Evolutionary conservation across 306 rosid species (phyloP), one percentile per base, ranked within the genome.

Genomic region (Lablab purpureus): DNA sequence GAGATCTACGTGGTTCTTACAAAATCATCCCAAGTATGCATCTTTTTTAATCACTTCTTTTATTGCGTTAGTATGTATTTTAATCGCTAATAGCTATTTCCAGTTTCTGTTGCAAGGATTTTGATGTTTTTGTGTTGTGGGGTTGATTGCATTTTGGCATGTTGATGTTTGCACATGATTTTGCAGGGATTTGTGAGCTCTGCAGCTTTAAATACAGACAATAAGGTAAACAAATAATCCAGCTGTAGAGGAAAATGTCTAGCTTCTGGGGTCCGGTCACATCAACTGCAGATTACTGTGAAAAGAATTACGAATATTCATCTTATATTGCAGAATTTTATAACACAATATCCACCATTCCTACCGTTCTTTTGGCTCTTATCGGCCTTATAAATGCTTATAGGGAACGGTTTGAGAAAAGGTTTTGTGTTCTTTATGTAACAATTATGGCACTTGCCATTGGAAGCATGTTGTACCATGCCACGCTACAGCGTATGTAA

Each of bases 231-330:
- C 32, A 45, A 45, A 81, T 56, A 62, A 17, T 58, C 62, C 6
- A 30, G 66, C 58, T 67, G 81, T 54, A 73, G 43, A 80, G 83
- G 82, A 82, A 75, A 85, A 93, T 93, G 98, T 84, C 94, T 37
- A 93, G 92, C 83, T 93, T 93, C 80, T 91, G 98, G 98, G 98
- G 98, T 87, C 98, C 93, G 66, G 93, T 93, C 46, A 93, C 99
- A 15, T 89, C 99, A 55, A 89, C 97, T 4, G 90, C 68, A 3
- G 97, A 91, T 76, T 90, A 89, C 78, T 94, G 99, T 19, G 99
- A 94, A 90, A 82, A 75, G 71, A 94, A 94, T 68, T 94, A 92
- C 83, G 87, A 82, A 14, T 67, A 81, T 74, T 92, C 97, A 10
- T 88, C 99, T 32, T 92, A 92, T 74, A 85, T 94, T 81, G 99